These are phyloP conservation scores for Selenicereus undatus DNA, from an alignment of 148 eudicot genomes.

Conservation along the genomic window DNA sequence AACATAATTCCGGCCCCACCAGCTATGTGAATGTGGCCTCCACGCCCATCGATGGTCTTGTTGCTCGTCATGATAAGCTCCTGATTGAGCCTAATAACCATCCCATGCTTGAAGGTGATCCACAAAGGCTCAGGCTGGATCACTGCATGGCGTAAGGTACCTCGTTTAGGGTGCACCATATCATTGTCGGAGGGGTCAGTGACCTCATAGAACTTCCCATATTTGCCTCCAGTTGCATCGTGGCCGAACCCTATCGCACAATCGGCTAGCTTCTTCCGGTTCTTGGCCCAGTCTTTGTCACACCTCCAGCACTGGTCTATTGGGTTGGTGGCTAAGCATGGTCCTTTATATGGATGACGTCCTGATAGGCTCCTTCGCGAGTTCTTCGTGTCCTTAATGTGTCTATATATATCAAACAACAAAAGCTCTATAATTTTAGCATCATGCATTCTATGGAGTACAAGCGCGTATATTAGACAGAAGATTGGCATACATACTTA, in stretches of 20 bases:
- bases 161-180: constrained; percentile 47
- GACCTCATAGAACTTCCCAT: constrained; percentile 34
- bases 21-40: constrained; percentile 35
- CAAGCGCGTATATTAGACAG: too few relatives aligned
- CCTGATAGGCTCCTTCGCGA: constrained; percentile 34
- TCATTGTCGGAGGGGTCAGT: constrained; percentile 38
- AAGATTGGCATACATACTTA: constrained; percentile 21
- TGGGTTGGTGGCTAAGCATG: constrained; percentile 49
- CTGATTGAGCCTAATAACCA: constrained; percentile 36
- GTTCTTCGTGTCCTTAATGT: constrained; percentile 10
- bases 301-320: constrained; percentile 64
- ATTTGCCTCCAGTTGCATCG: constrained; percentile 39
- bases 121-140: constrained; percentile 45
- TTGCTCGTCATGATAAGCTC: constrained; percentile 43
- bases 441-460: background rate
- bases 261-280: constrained; percentile 39
- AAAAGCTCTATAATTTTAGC: background rate
- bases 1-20: constrained; percentile 47
- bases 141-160: constrained; percentile 51
- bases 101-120: constrained; percentile 38
- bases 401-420: constrained; percentile 17
- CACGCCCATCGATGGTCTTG: constrained; percentile 56
- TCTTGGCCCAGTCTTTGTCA: constrained; percentile 30
- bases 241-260: constrained; percentile 51
- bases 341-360: constrained; percentile 9